These are phyloP conservation scores for Sporisorium graminicola DNA, from an alignment of 1,284 basidiomycete genomes.

Conservation along the genomic window DNA sequence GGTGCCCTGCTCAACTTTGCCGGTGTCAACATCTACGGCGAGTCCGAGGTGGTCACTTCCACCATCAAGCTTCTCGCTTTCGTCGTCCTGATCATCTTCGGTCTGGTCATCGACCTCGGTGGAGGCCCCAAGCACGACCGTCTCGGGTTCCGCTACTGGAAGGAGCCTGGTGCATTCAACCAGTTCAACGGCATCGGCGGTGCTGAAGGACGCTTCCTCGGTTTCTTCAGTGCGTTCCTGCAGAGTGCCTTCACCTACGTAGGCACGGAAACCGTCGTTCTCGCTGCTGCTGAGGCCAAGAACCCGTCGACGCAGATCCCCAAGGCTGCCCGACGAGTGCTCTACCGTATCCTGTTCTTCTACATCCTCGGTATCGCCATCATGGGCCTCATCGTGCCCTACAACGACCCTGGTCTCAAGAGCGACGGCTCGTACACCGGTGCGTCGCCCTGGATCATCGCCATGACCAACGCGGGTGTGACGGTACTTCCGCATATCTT, in stretches of 20 bases:
- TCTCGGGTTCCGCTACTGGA: slow-evolving; percentile 63
- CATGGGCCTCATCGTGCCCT: slow-evolving; percentile 63
- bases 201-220: slow-evolving; percentile 74
- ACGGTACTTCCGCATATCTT: slow-evolving; percentile 73
- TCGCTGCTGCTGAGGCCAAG: slow-evolving; percentile 78
- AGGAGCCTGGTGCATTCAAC: slow-evolving; percentile 71
- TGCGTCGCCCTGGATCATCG: slow-evolving; percentile 70
- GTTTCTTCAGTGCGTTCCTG: slow-evolving; percentile 68
- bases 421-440: slow-evolving; percentile 38
- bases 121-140: slow-evolving; percentile 63
- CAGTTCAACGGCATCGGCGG: slow-evolving; percentile 72
- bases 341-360: slow-evolving; percentile 71
- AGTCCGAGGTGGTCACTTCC: slow-evolving; percentile 74
- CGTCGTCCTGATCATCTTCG: slow-evolving; percentile 75
- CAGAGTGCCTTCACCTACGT: slow-evolving; percentile 84
- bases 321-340: slow-evolving; percentile 55
- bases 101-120: slow-evolving; percentile 72
- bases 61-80: slow-evolving; percentile 75
- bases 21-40: slow-evolving; percentile 70
- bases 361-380: slow-evolving; percentile 72
- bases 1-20: slow-evolving; percentile 58
- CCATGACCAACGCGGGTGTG: slow-evolving; percentile 68
- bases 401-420: slow-evolving; percentile 47
- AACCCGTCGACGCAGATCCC: slow-evolving; percentile 70
- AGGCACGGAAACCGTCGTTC: slow-evolving; percentile 86